Evolutionary conservation across 2,329 filamentous ascomycete species (phyloP), one percentile per base, ranked within the genome.

Genomic region (Penicillium sp.): DNA sequence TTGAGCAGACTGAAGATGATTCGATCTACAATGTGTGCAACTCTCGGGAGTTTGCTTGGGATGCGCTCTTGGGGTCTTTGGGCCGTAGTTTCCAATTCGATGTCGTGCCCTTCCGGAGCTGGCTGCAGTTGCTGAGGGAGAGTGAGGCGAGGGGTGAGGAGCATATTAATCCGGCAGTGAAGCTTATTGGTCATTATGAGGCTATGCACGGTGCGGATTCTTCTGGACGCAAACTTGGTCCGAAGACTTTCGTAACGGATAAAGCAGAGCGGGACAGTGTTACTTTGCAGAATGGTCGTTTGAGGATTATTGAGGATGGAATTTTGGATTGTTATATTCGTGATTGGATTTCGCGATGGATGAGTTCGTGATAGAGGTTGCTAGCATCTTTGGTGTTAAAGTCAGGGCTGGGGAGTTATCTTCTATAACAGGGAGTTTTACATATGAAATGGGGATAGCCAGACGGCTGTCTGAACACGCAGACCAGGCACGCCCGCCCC

Each of bases 21-120:
- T 65, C 66, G 0, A 53, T 73, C 14, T 73, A 72, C 53, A 73
- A 73, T 49, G 35, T 73, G 31, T 64, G 60, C 33, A 73, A 73
- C 48, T 57, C 70, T 7, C 56, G 58, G 1, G 47, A 53, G 6
- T 78, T 78, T 55, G 65, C 68, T 6, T 78, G 75, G 75, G 62
- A 65, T 0, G 53, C 60, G 0, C 63, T 77, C 46, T 64, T 78
- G 4, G 64, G 62, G 0, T 63, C 64, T 0, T 56, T 77, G 10
- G 61, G 52, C 4, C 49, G 59, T 1, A 68, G 63, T 11, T 68
- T 77, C 26, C 53, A 63, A 5, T 77, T 78, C 52, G 61, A 73
- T 24, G 65, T 62, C 1, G 70, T 77, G 7, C 51, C 67, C 1
- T 67, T 76, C 35, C 53, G 57, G 8, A 64, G 70, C 13, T 78